Percentiles rank a stretch among this genome's conserved stretches.
These are phyloP conservation scores for Cyclocybe aegerita DNA, from an alignment of 768 basidiomycete genomes.

Conservation along the genomic window DNA sequence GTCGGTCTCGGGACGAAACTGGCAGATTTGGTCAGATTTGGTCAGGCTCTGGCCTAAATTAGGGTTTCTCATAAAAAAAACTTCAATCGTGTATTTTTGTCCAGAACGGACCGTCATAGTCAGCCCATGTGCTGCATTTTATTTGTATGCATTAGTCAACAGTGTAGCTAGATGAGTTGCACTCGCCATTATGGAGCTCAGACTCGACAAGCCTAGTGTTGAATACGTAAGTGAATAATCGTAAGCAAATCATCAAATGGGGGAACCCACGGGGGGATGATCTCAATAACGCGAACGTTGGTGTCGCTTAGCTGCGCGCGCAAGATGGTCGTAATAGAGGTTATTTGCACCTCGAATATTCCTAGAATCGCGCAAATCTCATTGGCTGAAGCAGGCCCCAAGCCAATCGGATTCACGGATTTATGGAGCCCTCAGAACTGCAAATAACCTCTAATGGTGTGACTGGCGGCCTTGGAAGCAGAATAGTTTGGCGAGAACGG, in stretches of 20 bases:
- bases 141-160: not conserved
- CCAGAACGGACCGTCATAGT: not conserved
- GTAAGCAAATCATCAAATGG: not conserved
- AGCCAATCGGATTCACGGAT: too few relatives aligned
- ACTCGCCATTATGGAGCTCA: slow-evolving; percentile 57
- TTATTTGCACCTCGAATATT: too few relatives aligned
- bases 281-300: slow-evolving; percentile 53
- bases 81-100: too few relatives aligned
- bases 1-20: too few relatives aligned
- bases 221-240: not conserved
- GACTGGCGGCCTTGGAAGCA: slow-evolving; percentile 58
- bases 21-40: too few relatives aligned
- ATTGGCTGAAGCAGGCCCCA: too few relatives aligned
- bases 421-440: too few relatives aligned
- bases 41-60: too few relatives aligned
- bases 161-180: too few relatives aligned
- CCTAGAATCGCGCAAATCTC: too few relatives aligned
- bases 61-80: too few relatives aligned
- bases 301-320: slow-evolving; percentile 46
- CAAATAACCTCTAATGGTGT: too few relatives aligned
- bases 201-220: slow-evolving; percentile 52
- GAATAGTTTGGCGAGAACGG: slow-evolving; percentile 48
- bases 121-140: not conserved
- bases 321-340: slow-evolving; percentile 49
- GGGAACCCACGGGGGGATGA: slow-evolving; percentile 53